Evolutionary conservation across 176 grass and related monocot species (phyloP).

Genomic region (Aechmea fasciata): DNA sequence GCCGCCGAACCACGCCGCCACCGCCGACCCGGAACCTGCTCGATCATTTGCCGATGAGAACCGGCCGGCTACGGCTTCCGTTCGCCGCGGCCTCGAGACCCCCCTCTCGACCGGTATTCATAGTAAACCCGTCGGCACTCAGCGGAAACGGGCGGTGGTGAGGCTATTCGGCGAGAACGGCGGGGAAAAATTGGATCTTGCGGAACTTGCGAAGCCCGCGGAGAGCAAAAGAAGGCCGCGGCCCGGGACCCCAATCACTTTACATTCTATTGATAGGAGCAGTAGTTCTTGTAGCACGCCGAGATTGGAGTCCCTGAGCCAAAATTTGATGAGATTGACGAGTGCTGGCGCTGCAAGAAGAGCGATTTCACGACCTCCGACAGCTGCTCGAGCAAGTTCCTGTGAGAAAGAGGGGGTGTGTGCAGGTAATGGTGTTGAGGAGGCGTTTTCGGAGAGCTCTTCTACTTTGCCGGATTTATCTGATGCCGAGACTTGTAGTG

Average conservation of each 20-base stretch:
- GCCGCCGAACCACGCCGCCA: neutral
- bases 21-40: neutral
- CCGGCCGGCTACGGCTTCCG: slow-evolving; percentile 4
- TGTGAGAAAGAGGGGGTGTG: slow-evolving; percentile 17
- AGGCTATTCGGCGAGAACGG: slow-evolving; percentile 61
- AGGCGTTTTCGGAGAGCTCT: slow-evolving; percentile 31
- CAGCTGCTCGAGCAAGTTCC: slow-evolving; percentile 34
- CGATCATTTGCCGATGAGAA: slow-evolving; percentile 66
- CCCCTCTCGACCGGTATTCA: neutral
- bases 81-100: slow-evolving; percentile 6
- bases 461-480: slow-evolving; percentile 41
- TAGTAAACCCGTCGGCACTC: neutral
- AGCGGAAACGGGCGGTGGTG: slow-evolving; percentile 35
- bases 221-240: slow-evolving; percentile 15
- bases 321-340: too few relatives aligned
- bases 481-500: slow-evolving; percentile 41
- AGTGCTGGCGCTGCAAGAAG: neutral
- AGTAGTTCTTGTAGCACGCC: neutral
- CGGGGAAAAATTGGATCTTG: neutral
- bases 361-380: slow-evolving; percentile 8
- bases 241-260: slow-evolving; percentile 20
- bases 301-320: neutral
- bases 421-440: neutral
- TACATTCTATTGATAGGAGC: neutral
- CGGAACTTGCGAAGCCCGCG: neutral